Conservation (phyloP, 495 filamentous ascomycete species). For the Penicillium coprophilum region DNA sequence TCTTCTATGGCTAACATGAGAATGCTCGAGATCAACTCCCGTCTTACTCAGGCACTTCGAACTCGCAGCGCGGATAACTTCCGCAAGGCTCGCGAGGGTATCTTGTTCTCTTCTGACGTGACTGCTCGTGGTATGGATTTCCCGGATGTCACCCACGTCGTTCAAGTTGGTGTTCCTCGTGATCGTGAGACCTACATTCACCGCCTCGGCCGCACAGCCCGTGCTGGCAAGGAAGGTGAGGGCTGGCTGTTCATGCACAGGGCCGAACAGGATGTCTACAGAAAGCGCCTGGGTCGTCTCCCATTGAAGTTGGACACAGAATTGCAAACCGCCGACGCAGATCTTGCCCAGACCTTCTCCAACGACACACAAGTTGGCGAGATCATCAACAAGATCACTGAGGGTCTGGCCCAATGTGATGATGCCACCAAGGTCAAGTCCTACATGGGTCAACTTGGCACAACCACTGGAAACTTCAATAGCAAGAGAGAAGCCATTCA, state of each 20-base stretch:
- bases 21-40: constrained; percentile 74
- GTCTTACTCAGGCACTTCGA: constrained; percentile 66
- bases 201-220: constrained; percentile 69
- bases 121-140: constrained; percentile 90
- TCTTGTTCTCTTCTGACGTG: constrained; percentile 91
- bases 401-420: constrained; percentile 36
- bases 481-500: constrained; percentile 44
- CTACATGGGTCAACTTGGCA: constrained; percentile 54
- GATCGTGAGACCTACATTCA: constrained; percentile 70
- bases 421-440: constrained; percentile 45
- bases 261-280: constrained; percentile 52
- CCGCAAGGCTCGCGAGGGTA: constrained; percentile 57
- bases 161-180: constrained; percentile 64
- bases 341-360: constrained; percentile 46
- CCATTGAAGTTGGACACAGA: constrained; percentile 61
- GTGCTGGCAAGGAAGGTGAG: constrained; percentile 74
- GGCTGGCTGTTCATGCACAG: constrained; percentile 74
- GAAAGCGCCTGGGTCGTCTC: constrained; percentile 53
- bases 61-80: constrained; percentile 71
- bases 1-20: constrained; percentile 48
- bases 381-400: constrained; percentile 36
- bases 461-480: constrained; percentile 27
- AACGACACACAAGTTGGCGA: constrained; percentile 29
- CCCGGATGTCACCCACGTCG: constrained; percentile 68
- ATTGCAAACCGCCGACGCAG: constrained; percentile 38